Evolutionary conservation across 805 yeast genomes (phyloP), one percentile per base, ranked within the genome.

Genomic region (Ogataea nonfermentans): DNA sequence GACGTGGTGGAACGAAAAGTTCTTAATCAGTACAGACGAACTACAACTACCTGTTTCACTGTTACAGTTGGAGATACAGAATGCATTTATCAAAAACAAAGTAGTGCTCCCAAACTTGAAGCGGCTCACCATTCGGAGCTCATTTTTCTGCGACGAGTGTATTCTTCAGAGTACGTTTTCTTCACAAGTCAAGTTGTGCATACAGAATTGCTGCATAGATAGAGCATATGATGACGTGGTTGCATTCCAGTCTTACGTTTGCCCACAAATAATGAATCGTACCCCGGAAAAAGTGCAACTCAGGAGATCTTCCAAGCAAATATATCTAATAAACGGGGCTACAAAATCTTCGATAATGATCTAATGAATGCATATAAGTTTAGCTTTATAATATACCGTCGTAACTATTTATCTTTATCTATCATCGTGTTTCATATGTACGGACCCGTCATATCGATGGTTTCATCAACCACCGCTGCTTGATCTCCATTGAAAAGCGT

Each of bases 401-500:
- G 20, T 23, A 8, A 12, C n/a, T 24, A 15, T 24, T 13, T 11
- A 13, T 25, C 28, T 11, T 9, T 29, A 15, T 22, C 27, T 23
- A 31, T 12, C 20, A 20, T 23, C 22, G n/a, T 14, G 9, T 3
- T 8, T 32, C 33, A 32, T 19, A 32, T 32, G 22, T 32, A 39
- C 7, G 37, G 19, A 10, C 28, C 35, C 6, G 35, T 17, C 3
- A 39, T 10, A 14, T 24, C 32, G 8, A 32, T 36, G 7, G 33
- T 27, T 17, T 37, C 40, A 16, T 37, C 42, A 14, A 14, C 10
- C 2, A 12, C 28, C 24, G 19, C 38, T 9, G 25, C 29, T 11
- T 26, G 31, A n/a, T 30, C 43, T 9, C 36, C 36, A 4, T 33
- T 41, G 31, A 55, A 51, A 4, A 56, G 32, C 5, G 48, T 50